Conservation (phyloP, 371 early-diverging fungal species). For the Coemansia sp. region DNA sequence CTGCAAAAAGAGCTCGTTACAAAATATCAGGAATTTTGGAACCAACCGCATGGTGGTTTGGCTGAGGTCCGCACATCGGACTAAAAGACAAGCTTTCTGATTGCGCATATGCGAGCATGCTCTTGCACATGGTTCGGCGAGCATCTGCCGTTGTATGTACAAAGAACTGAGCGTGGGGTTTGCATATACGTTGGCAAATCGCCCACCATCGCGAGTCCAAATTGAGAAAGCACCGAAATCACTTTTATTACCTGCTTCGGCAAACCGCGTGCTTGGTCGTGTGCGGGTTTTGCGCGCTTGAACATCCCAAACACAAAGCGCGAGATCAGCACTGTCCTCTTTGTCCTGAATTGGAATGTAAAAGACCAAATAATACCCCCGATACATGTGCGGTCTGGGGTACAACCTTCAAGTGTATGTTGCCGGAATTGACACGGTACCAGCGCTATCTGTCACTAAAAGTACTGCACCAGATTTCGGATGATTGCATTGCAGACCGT, state of each 20-base stretch:
- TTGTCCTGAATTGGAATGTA: background rate
- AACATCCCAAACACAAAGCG: background rate
- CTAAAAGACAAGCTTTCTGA: conserved; percentile 1
- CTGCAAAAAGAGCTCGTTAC: background rate
- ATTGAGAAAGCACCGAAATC: background rate
- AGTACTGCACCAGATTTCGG: background rate
- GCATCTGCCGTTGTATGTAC: background rate
- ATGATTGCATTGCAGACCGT: background rate
- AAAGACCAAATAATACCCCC: too few relatives aligned
- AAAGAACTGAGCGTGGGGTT: background rate
- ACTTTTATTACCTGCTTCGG: conserved; percentile 1
- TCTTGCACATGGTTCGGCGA: conserved; percentile 5
- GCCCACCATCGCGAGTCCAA: background rate
- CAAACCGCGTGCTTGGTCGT: background rate
- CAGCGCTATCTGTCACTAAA: background rate
- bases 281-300: background rate
- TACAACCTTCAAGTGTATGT: background rate
- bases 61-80: background rate
- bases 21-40: background rate
- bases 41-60: conserved; percentile 17
- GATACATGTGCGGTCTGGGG: background rate
- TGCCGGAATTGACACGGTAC: background rate
- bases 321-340: background rate
- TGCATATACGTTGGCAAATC: background rate
- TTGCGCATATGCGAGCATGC: background rate